A percentile compares a stretch with the other conserved stretches of the same genome.
phyloP scores from a whole-genome alignment of 1,284 basidiomycete genomes.

The Heterobasidion occidentale region DNA sequence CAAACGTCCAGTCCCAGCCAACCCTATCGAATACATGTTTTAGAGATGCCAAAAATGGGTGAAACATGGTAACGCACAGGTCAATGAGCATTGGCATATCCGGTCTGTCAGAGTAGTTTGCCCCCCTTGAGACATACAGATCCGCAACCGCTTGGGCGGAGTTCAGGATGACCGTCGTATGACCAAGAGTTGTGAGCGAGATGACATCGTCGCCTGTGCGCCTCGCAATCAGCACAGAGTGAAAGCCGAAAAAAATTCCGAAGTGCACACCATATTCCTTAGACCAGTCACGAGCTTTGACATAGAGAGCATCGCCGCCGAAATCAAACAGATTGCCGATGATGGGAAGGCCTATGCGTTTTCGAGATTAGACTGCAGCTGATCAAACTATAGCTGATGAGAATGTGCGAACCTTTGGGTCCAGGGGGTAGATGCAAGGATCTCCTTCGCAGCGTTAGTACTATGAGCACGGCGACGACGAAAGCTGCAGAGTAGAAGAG shows the following conservation, averaged over 20 bases:
- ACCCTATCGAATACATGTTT: constrained; percentile 4
- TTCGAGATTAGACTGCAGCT: background rate
- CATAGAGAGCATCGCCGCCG: constrained; percentile 6
- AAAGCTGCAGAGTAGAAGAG: background rate
- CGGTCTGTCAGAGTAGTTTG: constrained; percentile 30
- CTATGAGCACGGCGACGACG: background rate
- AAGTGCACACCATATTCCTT: constrained; percentile 9
- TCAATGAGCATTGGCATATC: constrained; percentile 16
- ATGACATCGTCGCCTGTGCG: constrained; percentile 23
- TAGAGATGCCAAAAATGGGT: background rate
- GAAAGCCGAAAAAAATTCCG: background rate
- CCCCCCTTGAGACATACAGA: constrained; percentile 30
- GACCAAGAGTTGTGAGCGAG: constrained; percentile 26
- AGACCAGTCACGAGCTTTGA: constrained; percentile 12
- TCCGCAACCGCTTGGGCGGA: constrained; percentile 26
- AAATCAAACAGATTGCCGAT: constrained; percentile 16
- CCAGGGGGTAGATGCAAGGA: background rate
- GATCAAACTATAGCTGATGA: background rate
- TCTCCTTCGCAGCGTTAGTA: background rate
- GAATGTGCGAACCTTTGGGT: background rate
- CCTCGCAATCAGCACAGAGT: background rate
- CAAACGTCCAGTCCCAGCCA: constrained; percentile 14
- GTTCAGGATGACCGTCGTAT: constrained; percentile 30
- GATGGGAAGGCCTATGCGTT: constrained; percentile 7
- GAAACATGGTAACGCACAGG: background rate